Base-by-base conservation (phyloP, 768 basidiomycete genomes). In the Gyrodon lividus region DNA sequence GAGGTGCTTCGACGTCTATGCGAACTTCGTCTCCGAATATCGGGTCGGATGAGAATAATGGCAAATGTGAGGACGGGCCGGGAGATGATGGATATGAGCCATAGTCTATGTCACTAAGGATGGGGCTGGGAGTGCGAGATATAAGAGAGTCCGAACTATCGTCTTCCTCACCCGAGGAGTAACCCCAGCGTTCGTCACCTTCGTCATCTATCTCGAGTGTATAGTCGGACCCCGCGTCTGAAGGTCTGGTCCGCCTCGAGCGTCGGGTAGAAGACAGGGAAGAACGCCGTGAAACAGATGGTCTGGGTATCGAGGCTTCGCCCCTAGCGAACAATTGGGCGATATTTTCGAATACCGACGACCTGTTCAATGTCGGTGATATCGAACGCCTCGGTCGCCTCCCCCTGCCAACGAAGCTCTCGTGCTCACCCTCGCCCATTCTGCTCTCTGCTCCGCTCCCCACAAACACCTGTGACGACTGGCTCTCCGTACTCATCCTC, bases 101-200 rank as follows among this genome's bases (percentile, higher is more conserved):
- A 62, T 86, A 89, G 37, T 82, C 78, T 70, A 87, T 78, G 48
- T 88, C 86, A 20, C 77, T 81, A 24, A 76, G 70, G 24, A 78
- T 20, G 20, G 56, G 56, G 37, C 56, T 61, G 16, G 66, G 55
- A 23, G 54, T 13, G n/a, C 20, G 58, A 14, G 66, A 64, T 16
- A 28, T 26, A 19, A 50, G 37, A 26, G 68, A 68, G 13, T 46
- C 66, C 13, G 30, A 75, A 19, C 74, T 75, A 20, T 82, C 81
- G 60, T 87, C 79, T 51, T 80, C 89, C 62, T 94, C 92, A 20
- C 82, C 89, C 3, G 92, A 92, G n/a, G 87, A 84, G 69, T 93
- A 94, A 4, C 92, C 92, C 92, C 92, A 94, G n/a, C 89, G 79
- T 57, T 92, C 89, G 39, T 84, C 81, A 51, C 73, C 77, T 34